phyloP scores from a whole-genome alignment of 768 basidiomycete species.

The Gloeophyllum trabeum region DNA sequence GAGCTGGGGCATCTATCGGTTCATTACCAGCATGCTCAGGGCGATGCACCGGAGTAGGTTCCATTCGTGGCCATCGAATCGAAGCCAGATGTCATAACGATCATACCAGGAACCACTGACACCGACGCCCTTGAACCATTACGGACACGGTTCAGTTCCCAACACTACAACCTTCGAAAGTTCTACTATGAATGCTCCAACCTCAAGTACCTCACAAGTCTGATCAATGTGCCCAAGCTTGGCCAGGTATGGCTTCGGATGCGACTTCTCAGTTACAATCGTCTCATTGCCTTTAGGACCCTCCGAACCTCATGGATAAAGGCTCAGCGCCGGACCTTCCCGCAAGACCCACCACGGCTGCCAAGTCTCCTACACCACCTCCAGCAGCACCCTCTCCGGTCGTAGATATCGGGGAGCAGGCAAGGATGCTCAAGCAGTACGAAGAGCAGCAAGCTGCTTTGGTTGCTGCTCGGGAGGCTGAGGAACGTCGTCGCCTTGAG shows the following conservation, averaged over 20 bases:
- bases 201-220: conserved; percentile 91
- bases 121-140: conserved; percentile 84
- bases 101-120: conserved; percentile 88
- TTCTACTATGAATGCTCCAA: conserved; percentile 99
- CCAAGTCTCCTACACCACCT: conserved; percentile 50
- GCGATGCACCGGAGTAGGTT: conserved; percentile 88
- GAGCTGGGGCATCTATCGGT: conserved; percentile 97
- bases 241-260: conserved; percentile 52
- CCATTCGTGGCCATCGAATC: background rate
- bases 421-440: conserved; percentile 89
- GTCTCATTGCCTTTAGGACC: conserved; percentile 47
- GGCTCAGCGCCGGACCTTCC: conserved; percentile 83
- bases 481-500: conserved; percentile 73
- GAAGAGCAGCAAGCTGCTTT: conserved; percentile 91
- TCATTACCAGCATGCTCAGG: conserved; percentile 97
- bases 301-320: conserved; percentile 84
- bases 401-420: conserved; percentile 78
- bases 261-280: conserved; percentile 1
- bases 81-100: background rate
- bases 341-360: conserved; percentile 53
- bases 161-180: conserved; percentile 88
- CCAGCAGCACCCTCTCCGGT: conserved; percentile 60
- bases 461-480: conserved; percentile 69
- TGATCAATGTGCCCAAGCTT: conserved; percentile 97
- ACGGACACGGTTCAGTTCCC: conserved; percentile 75